phyloP scores from a whole-genome alignment of 1,284 basidiomycete species.

The Fomitiporia mediterranea region DNA sequence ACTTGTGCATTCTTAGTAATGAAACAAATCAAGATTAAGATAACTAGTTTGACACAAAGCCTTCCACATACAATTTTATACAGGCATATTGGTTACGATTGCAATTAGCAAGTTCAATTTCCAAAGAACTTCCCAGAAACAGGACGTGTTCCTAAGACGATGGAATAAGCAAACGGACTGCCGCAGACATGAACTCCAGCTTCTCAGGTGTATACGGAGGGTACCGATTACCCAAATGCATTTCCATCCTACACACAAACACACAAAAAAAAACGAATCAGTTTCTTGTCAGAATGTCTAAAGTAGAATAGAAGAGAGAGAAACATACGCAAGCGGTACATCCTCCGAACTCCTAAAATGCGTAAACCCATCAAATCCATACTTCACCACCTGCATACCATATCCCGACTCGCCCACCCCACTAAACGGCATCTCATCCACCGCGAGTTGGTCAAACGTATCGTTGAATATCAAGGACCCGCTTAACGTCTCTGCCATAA shows the following conservation, averaged over 20 bases:
- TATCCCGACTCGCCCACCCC: conserved; percentile 31
- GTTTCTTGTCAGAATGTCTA: conserved; percentile 24
- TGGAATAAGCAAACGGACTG: conserved; percentile 13
- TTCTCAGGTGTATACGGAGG: conserved; percentile 25
- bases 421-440: conserved; percentile 27
- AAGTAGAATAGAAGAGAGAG: background rate
- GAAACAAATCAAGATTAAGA: no score
- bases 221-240: conserved; percentile 24
- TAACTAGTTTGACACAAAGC: no score
- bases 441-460: conserved; percentile 27
- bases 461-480: conserved; percentile 31
- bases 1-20: no score
- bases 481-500: conserved; percentile 28
- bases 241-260: conserved; percentile 21
- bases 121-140: background rate
- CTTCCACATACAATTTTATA: no score
- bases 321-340: conserved; percentile 23
- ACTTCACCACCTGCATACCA: conserved; percentile 28
- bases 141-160: background rate
- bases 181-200: conserved; percentile 15
- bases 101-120: no score
- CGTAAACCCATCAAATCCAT: conserved; percentile 31
- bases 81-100: no score
- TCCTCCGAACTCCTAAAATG: conserved; percentile 29
- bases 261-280: background rate